Conservation (phyloP, 768 basidiomycete genomes). For the Mycena sanguinolenta region DNA sequence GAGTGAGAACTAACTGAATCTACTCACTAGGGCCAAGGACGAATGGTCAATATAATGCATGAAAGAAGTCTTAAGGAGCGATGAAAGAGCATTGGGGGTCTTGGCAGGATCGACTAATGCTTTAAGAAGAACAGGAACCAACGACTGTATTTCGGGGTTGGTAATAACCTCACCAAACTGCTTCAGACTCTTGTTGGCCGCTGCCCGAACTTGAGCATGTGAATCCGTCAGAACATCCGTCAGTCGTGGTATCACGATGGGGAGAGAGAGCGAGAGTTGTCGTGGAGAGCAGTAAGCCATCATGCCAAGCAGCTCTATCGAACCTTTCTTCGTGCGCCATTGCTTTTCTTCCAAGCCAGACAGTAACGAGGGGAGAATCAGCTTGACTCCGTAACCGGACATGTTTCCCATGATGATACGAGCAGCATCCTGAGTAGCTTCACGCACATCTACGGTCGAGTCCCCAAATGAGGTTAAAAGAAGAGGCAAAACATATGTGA, state of each 20-base stretch:
- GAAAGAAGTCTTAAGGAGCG: constrained; percentile 93
- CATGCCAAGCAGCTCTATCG: constrained; percentile 95
- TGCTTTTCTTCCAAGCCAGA: constrained; percentile 97
- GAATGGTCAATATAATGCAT: constrained; percentile 99
- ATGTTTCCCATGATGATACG: constrained; percentile 95
- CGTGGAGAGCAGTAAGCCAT: constrained; percentile 99
- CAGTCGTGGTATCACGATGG: constrained; percentile 96
- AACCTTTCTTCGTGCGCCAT: constrained; percentile 98
- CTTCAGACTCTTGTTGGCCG: constrained; percentile 96
- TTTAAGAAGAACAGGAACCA: constrained; percentile 91
- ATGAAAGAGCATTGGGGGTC: constrained; percentile 86
- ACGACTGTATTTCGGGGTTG: constrained; percentile 95
- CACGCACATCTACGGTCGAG: constrained; percentile 86
- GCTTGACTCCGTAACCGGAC: constrained; percentile 95
- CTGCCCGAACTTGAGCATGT: constrained; percentile 92
- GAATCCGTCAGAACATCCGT: constrained; percentile 97
- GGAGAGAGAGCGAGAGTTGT: constrained; percentile 94
- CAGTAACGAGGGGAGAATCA: constrained; percentile 90
- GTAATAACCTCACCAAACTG: constrained; percentile 98
- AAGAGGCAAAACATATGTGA: constrained; percentile 84
- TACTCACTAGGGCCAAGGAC: constrained; percentile 87
- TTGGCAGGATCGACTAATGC: constrained; percentile 96
- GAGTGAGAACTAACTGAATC: constrained; percentile 1
- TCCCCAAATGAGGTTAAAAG: constrained; percentile 92
- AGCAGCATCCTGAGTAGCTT: constrained; percentile 92